Base-by-base conservation (phyloP, 1,284 basidiomycete genomes). In the Lentinula novae-zelandiae region DNA sequence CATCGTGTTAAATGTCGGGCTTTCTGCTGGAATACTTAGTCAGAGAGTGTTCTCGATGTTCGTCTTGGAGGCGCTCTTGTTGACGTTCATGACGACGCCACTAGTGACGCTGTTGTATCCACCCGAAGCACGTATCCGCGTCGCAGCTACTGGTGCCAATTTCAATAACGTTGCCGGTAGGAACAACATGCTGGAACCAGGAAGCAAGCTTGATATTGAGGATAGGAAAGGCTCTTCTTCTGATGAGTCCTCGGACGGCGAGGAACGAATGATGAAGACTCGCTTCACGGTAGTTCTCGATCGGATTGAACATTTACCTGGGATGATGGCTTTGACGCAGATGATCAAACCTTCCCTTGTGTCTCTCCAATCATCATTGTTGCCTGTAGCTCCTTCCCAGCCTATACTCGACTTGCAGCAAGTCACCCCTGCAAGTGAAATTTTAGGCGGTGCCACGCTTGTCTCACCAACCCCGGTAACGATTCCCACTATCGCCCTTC, bases 1-100 rank as follows among this genome's bases (percentile, higher is more conserved):
- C 57, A 97, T 98, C 67, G 96, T 98, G 9, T 86, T 98, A 67
- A 98, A 99, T 69, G 92, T 98, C 66, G 96, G 96, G 44, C 79
- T 96, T 7, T 76, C 81, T 6, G 95, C 95, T 0, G 82, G 83
- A 0, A 96, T 98, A 66, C 81, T 99, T 57, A 86, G 91, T 39
- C 80, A 72, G 76, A 76, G 78, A 33, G 86, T 90, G 8, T 91
- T 91, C 69, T 89, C 88, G 12, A 97, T 98, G 93, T 96, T 98
- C 67, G 94, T 96, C 31, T 17, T 44, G 31, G 92, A 93, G 73
- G 93, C 95, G 0, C 74, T 98, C 54, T 73, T 91, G 31, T 80
- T 96, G 54, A 97, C 95, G 0, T 93, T 92, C 73, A 82, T 93
- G 79, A 97, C 95, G 0, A 96, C 94, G 0, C 95, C 95, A 0